Percentiles rank a stretch among this genome's conserved stretches.
Evolutionary conservation across 2,329 filamentous ascomycete species (phyloP).

Genomic region (Aspergillus vadensis): DNA sequence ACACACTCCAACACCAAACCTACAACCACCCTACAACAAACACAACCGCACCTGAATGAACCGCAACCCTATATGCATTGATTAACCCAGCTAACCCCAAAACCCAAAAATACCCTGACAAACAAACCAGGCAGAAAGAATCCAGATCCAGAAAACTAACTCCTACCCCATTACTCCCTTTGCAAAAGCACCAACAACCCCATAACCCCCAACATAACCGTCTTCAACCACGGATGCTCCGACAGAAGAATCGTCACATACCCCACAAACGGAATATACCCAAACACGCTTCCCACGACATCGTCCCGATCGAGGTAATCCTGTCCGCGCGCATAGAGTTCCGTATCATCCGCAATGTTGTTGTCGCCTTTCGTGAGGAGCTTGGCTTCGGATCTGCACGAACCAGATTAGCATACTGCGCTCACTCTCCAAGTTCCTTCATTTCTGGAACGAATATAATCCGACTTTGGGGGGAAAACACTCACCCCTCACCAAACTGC

Average conservation of each 20-base stretch:
- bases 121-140: neutral
- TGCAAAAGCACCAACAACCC: constrained; percentile 90
- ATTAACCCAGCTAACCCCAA: neutral
- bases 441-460: too few relatives aligned
- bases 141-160: neutral
- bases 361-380: constrained; percentile 98
- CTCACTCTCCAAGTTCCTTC: too few relatives aligned
- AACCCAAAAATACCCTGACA: neutral
- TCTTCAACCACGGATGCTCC: constrained; percentile 97
- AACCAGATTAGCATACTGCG: neutral
- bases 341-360: constrained; percentile 89
- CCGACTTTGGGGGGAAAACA: neutral
- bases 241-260: constrained; percentile 96
- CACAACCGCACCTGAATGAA: too few relatives aligned
- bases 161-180: constrained; percentile 63
- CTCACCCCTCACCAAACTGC: constrained; percentile 55
- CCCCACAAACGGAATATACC: constrained; percentile 90
- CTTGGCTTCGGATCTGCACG: constrained; percentile 42
- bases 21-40: too few relatives aligned
- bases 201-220: constrained; percentile 91
- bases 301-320: constrained; percentile 81
- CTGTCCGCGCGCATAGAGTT: constrained; percentile 83
- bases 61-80: too few relatives aligned
- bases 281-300: constrained; percentile 89
- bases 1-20: too few relatives aligned